phyloP scores from a whole-genome alignment of 495 filamentous ascomycete genomes.

The Penicillium tannophilum region DNA sequence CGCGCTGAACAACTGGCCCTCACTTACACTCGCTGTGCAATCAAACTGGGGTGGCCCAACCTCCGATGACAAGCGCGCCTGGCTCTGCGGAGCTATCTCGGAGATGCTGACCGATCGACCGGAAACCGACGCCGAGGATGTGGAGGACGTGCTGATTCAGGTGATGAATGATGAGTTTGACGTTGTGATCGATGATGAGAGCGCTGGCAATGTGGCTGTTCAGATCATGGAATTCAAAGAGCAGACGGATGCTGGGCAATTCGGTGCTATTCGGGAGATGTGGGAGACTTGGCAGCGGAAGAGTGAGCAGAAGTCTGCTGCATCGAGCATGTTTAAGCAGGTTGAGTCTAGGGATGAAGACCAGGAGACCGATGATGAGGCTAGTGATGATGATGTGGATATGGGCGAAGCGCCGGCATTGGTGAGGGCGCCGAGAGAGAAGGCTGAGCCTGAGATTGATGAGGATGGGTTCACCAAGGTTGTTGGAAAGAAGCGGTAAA shows the following conservation, averaged over 20 bases:
- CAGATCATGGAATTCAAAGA: constrained; percentile 67
- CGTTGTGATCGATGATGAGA: constrained; percentile 86
- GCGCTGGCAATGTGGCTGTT: constrained; percentile 70
- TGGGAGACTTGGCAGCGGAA: constrained; percentile 63
- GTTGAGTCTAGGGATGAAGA: constrained; percentile 54
- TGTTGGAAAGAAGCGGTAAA: constrained; percentile 61
- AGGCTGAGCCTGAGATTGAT: constrained; percentile 75
- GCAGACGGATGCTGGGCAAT: constrained; percentile 64
- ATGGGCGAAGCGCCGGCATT: constrained; percentile 74
- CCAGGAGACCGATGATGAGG: constrained; percentile 57
- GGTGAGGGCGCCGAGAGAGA: constrained; percentile 61
- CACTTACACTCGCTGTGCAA: constrained; percentile 82
- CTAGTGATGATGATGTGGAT: constrained; percentile 66
- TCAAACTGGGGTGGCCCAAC: constrained; percentile 88
- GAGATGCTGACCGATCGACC: constrained; percentile 73
- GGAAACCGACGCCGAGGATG: constrained; percentile 77
- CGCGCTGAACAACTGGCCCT: constrained; percentile 78
- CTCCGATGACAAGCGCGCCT: constrained; percentile 85
- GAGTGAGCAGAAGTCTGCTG: constrained; percentile 56
- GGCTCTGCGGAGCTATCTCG: constrained; percentile 88
- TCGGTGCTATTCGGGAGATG: constrained; percentile 67
- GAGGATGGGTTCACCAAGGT: constrained; percentile 96
- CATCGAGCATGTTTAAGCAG: constrained; percentile 55
- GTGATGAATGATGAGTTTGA: constrained; percentile 97
- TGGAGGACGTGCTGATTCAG: constrained; percentile 81